Base-by-base conservation (phyloP, 768 basidiomycete species). In the Amanita subjunquillea region DNA sequence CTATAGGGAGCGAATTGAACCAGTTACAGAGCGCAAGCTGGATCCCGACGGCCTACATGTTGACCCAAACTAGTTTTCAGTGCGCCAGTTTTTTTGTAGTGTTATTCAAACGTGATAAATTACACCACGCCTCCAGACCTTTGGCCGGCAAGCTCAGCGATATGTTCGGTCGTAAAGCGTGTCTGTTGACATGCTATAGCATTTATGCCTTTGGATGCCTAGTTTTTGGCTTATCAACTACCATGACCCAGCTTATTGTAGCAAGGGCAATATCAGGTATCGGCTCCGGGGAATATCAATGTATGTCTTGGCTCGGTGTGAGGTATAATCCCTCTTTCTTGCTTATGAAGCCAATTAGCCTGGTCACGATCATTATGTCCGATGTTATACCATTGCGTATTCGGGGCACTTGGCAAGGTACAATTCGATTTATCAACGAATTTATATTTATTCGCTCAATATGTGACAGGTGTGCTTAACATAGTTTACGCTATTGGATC, bases 371-470 rank as follows among this genome's bases (percentile, higher is more conserved):
- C 52, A 75, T 85, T 34, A 73, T 85, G 64, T 82, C 80, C 3
- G 84, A 85, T 56, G 67, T 84, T 15, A 77, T 83, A 1, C 80
- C 83, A 0, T 67, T 85, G 47, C 72, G 82, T 2, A 71, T 72
- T 20, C 70, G 83, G 48, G 84, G 84, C 22, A 83, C 80, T 20
- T 83, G 81, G 76, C 83, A 85, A 76, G 83, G 80, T 73, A 22
- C 5, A 43, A 17, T 1, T 43, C 25, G 15, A 29, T 17, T n/a
- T 30, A 22, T n/a, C 30, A 15, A 10, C 5, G 29, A 13, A 42
- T 6, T 3, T 39, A 37, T 44, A 42, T 17, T 30, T 38, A 20
- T 13, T 43, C 10, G 25, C 8, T 29, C n/a, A 30, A 39, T 12
- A 48, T 39, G 13, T 25, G 17, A 7, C 54, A 78, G 79, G 81